These are phyloP conservation scores for Lasiodiplodia sp. DNA, from an alignment of 2,329 filamentous ascomycete species.

Conservation along the genomic window DNA sequence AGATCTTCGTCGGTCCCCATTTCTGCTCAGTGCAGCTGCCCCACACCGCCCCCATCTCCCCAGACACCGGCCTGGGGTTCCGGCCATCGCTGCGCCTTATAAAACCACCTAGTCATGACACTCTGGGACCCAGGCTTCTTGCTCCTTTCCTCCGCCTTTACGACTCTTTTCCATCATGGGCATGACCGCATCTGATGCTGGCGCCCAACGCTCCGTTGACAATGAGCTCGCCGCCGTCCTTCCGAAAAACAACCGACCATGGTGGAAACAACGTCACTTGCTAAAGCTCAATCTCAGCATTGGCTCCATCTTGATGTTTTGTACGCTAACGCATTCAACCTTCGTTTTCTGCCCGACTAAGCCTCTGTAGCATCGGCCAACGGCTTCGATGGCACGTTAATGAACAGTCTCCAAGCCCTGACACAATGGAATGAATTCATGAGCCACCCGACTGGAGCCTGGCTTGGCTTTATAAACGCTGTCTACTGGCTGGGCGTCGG, in stretches of 20 bases:
- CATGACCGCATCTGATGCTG: background rate
- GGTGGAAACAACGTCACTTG: constrained; percentile 21
- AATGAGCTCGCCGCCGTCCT: constrained; percentile 16
- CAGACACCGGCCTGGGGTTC: constrained; percentile 21
- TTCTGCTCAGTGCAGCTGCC: constrained; percentile 16
- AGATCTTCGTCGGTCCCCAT: constrained; percentile 18
- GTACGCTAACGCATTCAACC: background rate
- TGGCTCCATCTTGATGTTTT: constrained; percentile 15
- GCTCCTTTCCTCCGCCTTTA: background rate
- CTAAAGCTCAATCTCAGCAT: constrained; percentile 21
- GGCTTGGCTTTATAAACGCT: constrained; percentile 36
- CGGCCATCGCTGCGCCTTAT: constrained; percentile 2
- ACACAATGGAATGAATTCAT: constrained; percentile 25
- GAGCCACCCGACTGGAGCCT: constrained; percentile 34
- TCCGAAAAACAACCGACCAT: constrained; percentile 5
- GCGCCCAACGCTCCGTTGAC: background rate
- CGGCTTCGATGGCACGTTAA: constrained; percentile 21
- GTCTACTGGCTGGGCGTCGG: constrained; percentile 38
- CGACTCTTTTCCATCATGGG: background rate
- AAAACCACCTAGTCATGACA: background rate
- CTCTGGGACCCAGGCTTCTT: background rate
- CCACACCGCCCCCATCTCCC: constrained; percentile 18
- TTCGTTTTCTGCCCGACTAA: background rate
- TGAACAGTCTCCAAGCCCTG: constrained; percentile 25
- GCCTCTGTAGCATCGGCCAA: constrained; percentile 4